These are phyloP conservation scores for Kalmusia sp. DNA, from an alignment of 2,329 filamentous ascomycete genomes.

Conservation along the genomic window DNA sequence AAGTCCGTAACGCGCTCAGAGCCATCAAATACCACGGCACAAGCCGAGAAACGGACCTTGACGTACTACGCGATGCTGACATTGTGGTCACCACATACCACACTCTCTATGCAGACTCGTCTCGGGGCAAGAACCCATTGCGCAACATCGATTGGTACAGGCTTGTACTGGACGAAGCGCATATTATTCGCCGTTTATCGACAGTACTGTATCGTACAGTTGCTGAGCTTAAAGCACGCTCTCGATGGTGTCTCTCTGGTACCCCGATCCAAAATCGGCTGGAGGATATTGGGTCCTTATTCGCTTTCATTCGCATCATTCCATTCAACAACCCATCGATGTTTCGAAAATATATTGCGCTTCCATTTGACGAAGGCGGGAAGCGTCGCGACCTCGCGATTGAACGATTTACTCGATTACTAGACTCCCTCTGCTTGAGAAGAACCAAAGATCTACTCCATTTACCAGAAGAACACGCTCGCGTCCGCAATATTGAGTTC, in stretches of 20 bases:
- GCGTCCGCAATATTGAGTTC: conserved; percentile 39
- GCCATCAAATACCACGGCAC: conserved; percentile 34
- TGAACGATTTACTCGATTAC: conserved; percentile 32
- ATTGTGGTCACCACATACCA: conserved; percentile 41
- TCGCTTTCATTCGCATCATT: conserved; percentile 56
- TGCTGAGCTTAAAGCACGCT: conserved; percentile 50
- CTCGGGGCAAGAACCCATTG: conserved; percentile 16
- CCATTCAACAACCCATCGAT: conserved; percentile 51
- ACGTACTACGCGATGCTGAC: conserved; percentile 24
- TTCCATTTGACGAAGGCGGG: conserved; percentile 45
- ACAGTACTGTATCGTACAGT: conserved; percentile 56
- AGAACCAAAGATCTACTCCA: conserved; percentile 51
- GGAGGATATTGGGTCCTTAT: conserved; percentile 59
- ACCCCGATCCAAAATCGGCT: conserved; percentile 62
- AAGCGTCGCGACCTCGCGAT: conserved; percentile 28
- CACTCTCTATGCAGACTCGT: conserved; percentile 29
- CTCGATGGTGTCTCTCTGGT: conserved; percentile 52
- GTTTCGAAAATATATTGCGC: conserved; percentile 55
- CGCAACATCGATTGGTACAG: conserved; percentile 35
- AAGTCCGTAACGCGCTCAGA: conserved; percentile 14
- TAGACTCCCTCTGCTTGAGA: conserved; percentile 51
- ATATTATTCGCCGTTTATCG: conserved; percentile 58
- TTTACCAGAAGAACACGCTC: conserved; percentile 41
- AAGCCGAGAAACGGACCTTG: conserved; percentile 16
- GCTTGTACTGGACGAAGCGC: conserved; percentile 49